Evolutionary conservation across 352 stramenopile genomes (phyloP).

Genomic region (Phytophthora citricola): DNA sequence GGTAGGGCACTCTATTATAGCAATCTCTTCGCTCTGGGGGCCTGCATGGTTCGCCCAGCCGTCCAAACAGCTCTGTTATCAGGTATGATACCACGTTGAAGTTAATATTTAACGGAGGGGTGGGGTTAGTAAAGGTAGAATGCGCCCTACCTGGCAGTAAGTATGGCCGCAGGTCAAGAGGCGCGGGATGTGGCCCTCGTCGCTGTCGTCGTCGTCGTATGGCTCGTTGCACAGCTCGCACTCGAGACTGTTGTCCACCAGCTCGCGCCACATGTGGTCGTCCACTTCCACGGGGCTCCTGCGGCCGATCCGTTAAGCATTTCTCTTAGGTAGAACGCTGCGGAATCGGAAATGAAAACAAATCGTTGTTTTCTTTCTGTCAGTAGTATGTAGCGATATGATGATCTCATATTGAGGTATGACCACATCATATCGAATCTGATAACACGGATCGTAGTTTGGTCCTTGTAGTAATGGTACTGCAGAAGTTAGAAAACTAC

Average conservation of each 20-base stretch:
- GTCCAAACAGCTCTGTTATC: slow-evolving; percentile 62
- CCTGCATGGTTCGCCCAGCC: slow-evolving; percentile 54
- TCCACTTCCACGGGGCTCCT: slow-evolving; percentile 41
- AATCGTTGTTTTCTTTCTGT: slow-evolving; percentile 4
- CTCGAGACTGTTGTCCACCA: slow-evolving; percentile 82
- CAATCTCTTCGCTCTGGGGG: slow-evolving; percentile 28
- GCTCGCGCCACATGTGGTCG: slow-evolving; percentile 74
- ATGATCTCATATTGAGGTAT: slow-evolving; percentile 17
- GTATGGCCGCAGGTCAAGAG: slow-evolving; percentile 83
- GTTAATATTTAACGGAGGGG: slow-evolving; percentile 5
- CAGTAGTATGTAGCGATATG: slow-evolving; percentile 14
- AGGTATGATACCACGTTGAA: slow-evolving; percentile 9
- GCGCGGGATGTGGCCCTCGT: slow-evolving; percentile 68
- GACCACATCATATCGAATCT: slow-evolving; percentile 12
- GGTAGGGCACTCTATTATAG: slow-evolving; percentile 73
- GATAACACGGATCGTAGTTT: background rate
- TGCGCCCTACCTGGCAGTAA: slow-evolving; percentile 71
- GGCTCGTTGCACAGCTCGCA: slow-evolving; percentile 89
- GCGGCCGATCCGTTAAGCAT: slow-evolving; percentile 21
- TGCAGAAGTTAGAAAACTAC: too few species aligned
- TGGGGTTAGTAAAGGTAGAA: slow-evolving; percentile 12
- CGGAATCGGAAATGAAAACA: slow-evolving; percentile 28
- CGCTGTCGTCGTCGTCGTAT: slow-evolving; percentile 72
- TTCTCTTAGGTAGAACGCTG: slow-evolving; percentile 12
- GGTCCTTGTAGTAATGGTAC: too few species aligned